Evolutionary conservation across 2,329 filamentous ascomycete species (phyloP).

Genomic region (Davidsoniella australis): DNA sequence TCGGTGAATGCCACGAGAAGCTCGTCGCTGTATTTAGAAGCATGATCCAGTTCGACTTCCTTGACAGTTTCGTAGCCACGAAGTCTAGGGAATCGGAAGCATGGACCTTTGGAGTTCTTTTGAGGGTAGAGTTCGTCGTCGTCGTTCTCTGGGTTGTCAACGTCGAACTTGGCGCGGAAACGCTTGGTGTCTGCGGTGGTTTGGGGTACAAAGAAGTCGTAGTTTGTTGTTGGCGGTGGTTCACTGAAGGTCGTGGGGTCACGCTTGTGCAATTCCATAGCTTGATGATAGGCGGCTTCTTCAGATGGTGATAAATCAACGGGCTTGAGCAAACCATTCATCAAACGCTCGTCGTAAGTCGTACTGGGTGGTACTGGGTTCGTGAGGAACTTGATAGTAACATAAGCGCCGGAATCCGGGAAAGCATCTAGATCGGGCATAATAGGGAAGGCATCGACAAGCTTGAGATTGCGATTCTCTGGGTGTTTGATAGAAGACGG

Average conservation of each 20-base stretch:
- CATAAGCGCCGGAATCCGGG: constrained; percentile 51
- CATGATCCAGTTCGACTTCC: constrained; percentile 37
- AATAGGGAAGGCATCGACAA: constrained; percentile 43
- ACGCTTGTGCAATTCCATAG: constrained; percentile 35
- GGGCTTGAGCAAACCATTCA: constrained; percentile 43
- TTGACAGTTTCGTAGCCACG: constrained; percentile 48
- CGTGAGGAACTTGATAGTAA: constrained; percentile 50
- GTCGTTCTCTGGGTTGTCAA: constrained; percentile 36
- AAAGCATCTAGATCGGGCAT: constrained; percentile 52
- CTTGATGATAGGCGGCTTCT: constrained; percentile 32
- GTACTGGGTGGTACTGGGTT: constrained; percentile 39
- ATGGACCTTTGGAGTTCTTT: constrained; percentile 27
- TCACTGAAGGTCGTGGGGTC: constrained; percentile 39
- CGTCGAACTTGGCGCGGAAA: constrained; percentile 45
- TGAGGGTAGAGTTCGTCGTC: constrained; percentile 38
- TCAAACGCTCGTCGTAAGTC: constrained; percentile 42
- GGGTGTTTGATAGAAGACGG: constrained; percentile 38
- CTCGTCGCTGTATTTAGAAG: constrained; percentile 47
- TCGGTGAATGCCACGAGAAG: constrained; percentile 42
- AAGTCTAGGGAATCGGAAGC: constrained; percentile 44
- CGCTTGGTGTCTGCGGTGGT: constrained; percentile 28
- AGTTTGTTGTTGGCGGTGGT: constrained; percentile 43
- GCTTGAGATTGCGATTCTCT: constrained; percentile 37
- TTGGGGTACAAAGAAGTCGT: constrained; percentile 48
- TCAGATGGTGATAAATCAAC: constrained; percentile 38